A percentile compares a stretch with the other conserved stretches of the same genome.
Conservation (phyloP, 805 yeast species). For the Yamadazyma akitaensis region DNA sequence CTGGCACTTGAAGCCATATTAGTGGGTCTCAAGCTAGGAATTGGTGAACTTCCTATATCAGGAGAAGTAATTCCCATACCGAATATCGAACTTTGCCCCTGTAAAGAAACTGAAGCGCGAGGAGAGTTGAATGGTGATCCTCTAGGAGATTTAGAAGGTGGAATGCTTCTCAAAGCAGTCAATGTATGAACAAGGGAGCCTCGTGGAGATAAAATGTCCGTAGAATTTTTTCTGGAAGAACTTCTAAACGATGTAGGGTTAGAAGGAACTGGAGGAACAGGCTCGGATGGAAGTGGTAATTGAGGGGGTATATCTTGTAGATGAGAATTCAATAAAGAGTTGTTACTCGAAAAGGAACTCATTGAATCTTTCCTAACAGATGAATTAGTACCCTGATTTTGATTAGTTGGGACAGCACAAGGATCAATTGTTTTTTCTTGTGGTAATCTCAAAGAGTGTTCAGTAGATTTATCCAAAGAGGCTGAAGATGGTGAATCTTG, state of each 20-base stretch:
- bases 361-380: conserved; percentile 12
- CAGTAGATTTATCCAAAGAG: conserved; percentile 5
- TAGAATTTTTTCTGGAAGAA: conserved; percentile 34
- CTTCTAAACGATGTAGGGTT: conserved; percentile 32
- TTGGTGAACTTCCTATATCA: conserved; percentile 17
- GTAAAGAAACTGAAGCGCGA: conserved; percentile 45
- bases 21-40: conserved; percentile 20
- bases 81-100: conserved; percentile 13
- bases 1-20: background rate
- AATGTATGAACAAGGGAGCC: conserved; percentile 41
- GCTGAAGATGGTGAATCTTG: conserved; percentile 39
- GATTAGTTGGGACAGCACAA: background rate
- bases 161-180: conserved; percentile 37
- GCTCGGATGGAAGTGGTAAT: conserved; percentile 54
- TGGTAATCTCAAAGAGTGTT: conserved; percentile 6
- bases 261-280: conserved; percentile 42
- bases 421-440: conserved; percentile 3
- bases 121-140: conserved; percentile 45
- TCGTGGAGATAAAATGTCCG: conserved; percentile 37
- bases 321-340: conserved; percentile 27
- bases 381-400: background rate
- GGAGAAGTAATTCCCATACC: conserved; percentile 5
- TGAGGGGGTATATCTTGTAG: conserved; percentile 53
- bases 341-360: conserved; percentile 21
- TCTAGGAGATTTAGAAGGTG: conserved; percentile 32